A percentile compares a stretch with the other conserved stretches of the same genome.
phyloP scores from a whole-genome alignment of 306 rosid species.

The Heteromeles arbutifolia region DNA sequence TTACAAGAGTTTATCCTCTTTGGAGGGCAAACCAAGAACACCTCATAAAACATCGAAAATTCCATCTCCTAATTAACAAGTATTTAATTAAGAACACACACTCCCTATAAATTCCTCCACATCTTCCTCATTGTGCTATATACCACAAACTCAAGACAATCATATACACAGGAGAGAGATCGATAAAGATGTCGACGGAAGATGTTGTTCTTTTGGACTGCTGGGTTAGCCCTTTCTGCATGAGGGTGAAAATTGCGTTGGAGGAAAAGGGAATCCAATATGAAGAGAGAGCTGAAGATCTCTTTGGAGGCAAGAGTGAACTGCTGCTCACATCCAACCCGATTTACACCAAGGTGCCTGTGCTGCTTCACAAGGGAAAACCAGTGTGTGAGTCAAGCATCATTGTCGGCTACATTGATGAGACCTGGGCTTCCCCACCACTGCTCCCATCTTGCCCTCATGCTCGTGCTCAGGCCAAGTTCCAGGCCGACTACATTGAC shows the following conservation, averaged over 20 bases:
- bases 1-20: background rate
- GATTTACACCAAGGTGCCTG: slow-evolving; percentile 55
- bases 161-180: background rate
- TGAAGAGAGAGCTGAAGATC: slow-evolving; percentile 40
- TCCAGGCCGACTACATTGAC: slow-evolving; percentile 61
- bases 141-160: background rate
- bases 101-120: background rate
- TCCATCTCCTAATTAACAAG: background rate
- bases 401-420: slow-evolving; percentile 47
- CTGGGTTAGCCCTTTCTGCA: slow-evolving; percentile 51
- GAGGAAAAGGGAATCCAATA: slow-evolving; percentile 45
- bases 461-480: slow-evolving; percentile 50
- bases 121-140: background rate
- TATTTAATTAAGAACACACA: background rate
- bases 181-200: slow-evolving; percentile 37
- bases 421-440: slow-evolving; percentile 44
- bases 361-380: slow-evolving; percentile 43
- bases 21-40: background rate
- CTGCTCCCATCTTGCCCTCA: slow-evolving; percentile 50
- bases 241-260: slow-evolving; percentile 51
- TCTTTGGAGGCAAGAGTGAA: slow-evolving; percentile 65
- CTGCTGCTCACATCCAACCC: slow-evolving; percentile 54
- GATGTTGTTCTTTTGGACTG: slow-evolving; percentile 43
- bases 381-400: slow-evolving; percentile 45
- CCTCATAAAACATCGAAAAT: background rate